These are phyloP conservation scores for Apiospora sp. DNA, from an alignment of 2,329 filamentous ascomycete genomes.

Conservation along the genomic window DNA sequence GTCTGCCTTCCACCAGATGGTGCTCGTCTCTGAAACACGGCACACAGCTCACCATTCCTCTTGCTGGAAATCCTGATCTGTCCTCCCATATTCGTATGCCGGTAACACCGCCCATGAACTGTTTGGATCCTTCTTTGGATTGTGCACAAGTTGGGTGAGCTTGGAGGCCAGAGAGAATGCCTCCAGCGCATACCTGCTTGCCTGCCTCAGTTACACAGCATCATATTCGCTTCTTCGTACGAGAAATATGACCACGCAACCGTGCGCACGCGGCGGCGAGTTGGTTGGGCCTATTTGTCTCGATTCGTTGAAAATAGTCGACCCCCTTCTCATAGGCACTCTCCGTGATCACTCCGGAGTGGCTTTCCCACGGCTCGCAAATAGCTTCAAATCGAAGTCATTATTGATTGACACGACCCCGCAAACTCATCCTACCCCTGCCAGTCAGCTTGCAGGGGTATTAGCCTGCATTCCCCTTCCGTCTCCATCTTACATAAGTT, in stretches of 20 bases:
- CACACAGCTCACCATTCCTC: constrained; percentile 24
- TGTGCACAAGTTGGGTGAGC: constrained; percentile 23
- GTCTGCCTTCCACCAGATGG: constrained; percentile 18
- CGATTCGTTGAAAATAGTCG: constrained; percentile 13
- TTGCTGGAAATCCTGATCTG: constrained; percentile 28
- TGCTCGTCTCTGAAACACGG: constrained; percentile 28
- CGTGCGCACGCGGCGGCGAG: neutral
- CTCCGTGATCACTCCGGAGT: neutral
- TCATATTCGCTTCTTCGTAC: constrained; percentile 16
- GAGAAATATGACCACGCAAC: neutral
- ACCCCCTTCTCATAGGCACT: neutral
- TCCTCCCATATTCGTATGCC: constrained; percentile 10
- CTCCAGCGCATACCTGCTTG: constrained; percentile 28
- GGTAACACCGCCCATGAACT: constrained; percentile 10
- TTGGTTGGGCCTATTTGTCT: neutral
- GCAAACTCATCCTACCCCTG: constrained; percentile 7
- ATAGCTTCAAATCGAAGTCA: constrained; percentile 8
- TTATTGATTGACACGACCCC: constrained; percentile 21
- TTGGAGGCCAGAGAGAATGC: constrained; percentile 28
- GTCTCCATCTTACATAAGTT: neutral
- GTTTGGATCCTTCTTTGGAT: constrained; percentile 1
- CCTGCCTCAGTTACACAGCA: constrained; percentile 25
- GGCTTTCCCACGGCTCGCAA: constrained; percentile 19
- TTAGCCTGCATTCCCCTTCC: constrained; percentile 15
- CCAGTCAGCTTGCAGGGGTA: neutral